These are phyloP conservation scores for Boletellus ananas DNA, from an alignment of 768 basidiomycete species.

Conservation along the genomic window DNA sequence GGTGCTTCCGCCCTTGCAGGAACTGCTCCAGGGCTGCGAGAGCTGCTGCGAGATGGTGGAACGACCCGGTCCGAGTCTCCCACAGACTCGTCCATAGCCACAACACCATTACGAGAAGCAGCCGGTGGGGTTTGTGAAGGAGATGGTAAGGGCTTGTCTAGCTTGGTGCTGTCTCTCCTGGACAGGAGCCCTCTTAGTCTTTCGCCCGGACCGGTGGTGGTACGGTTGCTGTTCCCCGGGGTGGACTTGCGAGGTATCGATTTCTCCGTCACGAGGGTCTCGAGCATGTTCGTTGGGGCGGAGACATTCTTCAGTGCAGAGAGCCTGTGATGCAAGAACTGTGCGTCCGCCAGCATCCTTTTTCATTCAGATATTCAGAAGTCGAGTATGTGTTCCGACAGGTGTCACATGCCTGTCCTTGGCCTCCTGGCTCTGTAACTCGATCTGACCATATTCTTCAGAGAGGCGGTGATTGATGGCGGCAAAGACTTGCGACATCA, in stretches of 20 bases:
- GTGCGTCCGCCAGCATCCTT: conserved; percentile 80
- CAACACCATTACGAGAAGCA: conserved; percentile 9
- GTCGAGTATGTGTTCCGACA: conserved; percentile 2
- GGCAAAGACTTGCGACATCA: conserved; percentile 94
- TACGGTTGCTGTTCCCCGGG: conserved; percentile 20
- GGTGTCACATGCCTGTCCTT: conserved; percentile 64
- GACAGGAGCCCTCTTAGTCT: conserved; percentile 38
- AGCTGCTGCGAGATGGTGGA: conserved; percentile 21
- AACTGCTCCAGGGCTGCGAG: conserved; percentile 10
- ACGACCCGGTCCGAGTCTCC: conserved; percentile 18
- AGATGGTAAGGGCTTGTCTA: conserved; percentile 29
- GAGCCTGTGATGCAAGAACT: conserved; percentile 71
- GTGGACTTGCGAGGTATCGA: conserved; percentile 41
- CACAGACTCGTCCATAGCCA: conserved; percentile 9
- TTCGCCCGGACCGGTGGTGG: conserved; percentile 29
- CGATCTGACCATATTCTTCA: conserved; percentile 80
- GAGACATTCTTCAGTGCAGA: conserved; percentile 70
- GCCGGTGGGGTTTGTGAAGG: conserved; percentile 19
- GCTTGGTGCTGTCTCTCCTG: conserved; percentile 22
- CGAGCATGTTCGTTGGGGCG: conserved; percentile 72
- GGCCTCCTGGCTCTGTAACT: conserved; percentile 77
- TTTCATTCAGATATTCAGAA: conserved; percentile 13
- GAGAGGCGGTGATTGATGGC: conserved; percentile 88
- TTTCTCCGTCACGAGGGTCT: conserved; percentile 84
- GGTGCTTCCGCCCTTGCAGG: conserved; percentile 4